Conservation (phyloP, 2,329 filamentous ascomycete species). For the Rhytidhysteron rufulum region DNA sequence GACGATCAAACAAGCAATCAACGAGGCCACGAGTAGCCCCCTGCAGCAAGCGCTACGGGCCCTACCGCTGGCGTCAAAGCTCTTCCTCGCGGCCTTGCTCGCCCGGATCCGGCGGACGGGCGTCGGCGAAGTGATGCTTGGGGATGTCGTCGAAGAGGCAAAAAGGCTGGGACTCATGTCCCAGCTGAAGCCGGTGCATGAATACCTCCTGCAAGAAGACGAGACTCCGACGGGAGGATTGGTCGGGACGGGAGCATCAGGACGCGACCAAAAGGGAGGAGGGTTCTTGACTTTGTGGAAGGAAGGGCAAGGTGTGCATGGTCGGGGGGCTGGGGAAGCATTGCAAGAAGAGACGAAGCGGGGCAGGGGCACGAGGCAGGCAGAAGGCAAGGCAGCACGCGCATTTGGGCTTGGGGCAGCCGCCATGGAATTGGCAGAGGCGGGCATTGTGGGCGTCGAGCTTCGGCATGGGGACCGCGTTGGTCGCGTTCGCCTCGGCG, state of each 20-base stretch:
- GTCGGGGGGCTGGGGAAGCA: not conserved
- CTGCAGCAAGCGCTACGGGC: constrained; percentile 83
- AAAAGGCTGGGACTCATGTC: constrained; percentile 63
- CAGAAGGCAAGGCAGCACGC: constrained; percentile 42
- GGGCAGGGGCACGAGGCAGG: constrained; percentile 11
- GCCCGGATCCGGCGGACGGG: constrained; percentile 77
- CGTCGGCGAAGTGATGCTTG: constrained; percentile 79
- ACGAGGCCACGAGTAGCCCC: constrained; percentile 89
- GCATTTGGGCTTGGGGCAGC: constrained; percentile 62
- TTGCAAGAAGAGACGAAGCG: not conserved
- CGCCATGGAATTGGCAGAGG: constrained; percentile 78
- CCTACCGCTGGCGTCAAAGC: constrained; percentile 75
- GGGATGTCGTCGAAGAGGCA: constrained; percentile 85
- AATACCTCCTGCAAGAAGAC: constrained; percentile 52
- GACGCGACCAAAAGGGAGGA: too few species aligned
- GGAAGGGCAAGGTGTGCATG: constrained; percentile 7
- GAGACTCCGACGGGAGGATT: constrained; percentile 18
- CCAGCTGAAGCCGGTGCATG: constrained; percentile 57
- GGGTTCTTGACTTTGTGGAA: constrained; percentile 6
- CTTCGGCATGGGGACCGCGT: constrained; percentile 73
- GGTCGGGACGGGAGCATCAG: constrained; percentile 3
- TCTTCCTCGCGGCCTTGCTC: constrained; percentile 80
- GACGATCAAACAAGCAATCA: constrained; percentile 90
- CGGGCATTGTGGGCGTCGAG: constrained; percentile 84
- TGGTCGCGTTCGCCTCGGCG: constrained; percentile 78